phyloP scores from a whole-genome alignment of 2,329 filamentous ascomycete species.

The Ophiobolus disseminans region DNA sequence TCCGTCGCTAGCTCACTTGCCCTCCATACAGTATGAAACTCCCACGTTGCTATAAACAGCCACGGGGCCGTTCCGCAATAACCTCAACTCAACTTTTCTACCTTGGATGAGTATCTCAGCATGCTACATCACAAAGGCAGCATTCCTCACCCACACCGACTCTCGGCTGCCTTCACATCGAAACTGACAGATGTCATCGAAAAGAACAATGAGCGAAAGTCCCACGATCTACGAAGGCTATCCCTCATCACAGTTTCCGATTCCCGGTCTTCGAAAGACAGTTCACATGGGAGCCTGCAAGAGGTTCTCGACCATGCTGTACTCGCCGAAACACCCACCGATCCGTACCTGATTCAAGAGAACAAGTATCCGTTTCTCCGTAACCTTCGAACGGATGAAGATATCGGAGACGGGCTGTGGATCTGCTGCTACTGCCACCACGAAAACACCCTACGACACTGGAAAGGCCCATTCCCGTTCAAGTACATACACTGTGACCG shows the following conservation, averaged over 20 bases:
- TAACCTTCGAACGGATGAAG: constrained; percentile 16
- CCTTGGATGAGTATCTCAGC: not conserved
- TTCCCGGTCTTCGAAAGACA: not conserved
- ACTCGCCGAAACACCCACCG: constrained; percentile 16
- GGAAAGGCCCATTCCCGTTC: constrained; percentile 17
- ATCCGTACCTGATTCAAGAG: constrained; percentile 13
- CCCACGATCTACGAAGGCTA: not conserved
- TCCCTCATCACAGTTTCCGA: not conserved
- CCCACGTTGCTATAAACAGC: not conserved
- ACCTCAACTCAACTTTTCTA: not conserved
- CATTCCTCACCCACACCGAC: constrained; percentile 5
- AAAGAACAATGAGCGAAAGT: constrained; percentile 5
- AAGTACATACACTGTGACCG: constrained; percentile 15
- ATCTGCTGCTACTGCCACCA: constrained; percentile 21
- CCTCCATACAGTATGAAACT: not conserved
- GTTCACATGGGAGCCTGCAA: constrained; percentile 6
- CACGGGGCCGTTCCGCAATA: not conserved
- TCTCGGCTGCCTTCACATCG: constrained; percentile 9
- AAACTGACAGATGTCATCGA: constrained; percentile 11
- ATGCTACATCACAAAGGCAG: constrained; percentile 7
- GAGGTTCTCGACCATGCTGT: constrained; percentile 8
- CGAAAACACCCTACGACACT: constrained; percentile 23
- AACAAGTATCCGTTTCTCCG: constrained; percentile 19
- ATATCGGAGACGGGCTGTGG: constrained; percentile 25
- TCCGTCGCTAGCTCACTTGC: not conserved